Conservation (phyloP, 2,329 filamentous ascomycete genomes). For the Daldinia sp. region DNA sequence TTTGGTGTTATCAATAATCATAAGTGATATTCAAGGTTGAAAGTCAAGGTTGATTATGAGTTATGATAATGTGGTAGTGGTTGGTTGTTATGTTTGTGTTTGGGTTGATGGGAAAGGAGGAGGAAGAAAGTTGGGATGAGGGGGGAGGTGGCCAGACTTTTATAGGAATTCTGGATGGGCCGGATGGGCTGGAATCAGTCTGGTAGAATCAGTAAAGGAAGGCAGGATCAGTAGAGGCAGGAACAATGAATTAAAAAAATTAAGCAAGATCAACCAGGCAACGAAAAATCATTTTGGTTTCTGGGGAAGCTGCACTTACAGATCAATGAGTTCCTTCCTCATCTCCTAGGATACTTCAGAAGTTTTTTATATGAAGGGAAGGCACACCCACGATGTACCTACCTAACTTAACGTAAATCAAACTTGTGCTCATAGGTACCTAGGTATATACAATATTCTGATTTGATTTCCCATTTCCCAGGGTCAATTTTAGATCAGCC, state of each 20-base stretch:
- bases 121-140: neutral
- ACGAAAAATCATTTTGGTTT: neutral
- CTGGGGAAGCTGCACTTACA: neutral
- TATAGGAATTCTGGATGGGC: neutral
- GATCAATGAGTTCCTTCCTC: neutral
- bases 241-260: neutral
- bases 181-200: neutral
- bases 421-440: neutral
- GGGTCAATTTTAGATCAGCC: neutral
- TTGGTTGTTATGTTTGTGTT: neutral
- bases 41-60: neutral
- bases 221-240: neutral
- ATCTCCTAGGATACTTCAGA: neutral
- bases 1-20: neutral
- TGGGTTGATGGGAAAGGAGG: neutral
- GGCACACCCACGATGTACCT: neutral
- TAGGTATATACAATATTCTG: neutral
- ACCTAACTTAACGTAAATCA: neutral
- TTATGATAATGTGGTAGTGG: neutral
- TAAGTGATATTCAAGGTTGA: neutral
- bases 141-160: neutral
- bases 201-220: neutral
- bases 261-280: neutral
- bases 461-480: neutral
- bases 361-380: neutral